Base-by-base conservation (phyloP, 2,329 filamentous ascomycete species). In the Fusarium irregulare region DNA sequence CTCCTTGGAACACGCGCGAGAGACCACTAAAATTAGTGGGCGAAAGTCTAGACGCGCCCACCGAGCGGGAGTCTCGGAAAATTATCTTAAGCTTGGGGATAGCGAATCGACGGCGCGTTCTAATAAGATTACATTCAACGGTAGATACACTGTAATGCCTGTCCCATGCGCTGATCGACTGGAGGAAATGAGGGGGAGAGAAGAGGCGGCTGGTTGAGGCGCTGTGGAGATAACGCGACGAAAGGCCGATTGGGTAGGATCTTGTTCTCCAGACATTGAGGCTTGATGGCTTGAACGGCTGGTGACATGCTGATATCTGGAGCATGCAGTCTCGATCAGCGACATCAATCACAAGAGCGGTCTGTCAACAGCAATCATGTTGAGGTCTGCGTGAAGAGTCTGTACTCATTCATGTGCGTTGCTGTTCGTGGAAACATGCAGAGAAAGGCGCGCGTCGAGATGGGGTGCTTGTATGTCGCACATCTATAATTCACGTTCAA, bases 341-440 rank as follows among this genome's bases (percentile, higher is more conserved):
- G 6, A 37, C 18, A 12, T 37, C 18, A n/a, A 37, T 37, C 18
- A 16, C 25, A 21, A 2, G n/a, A 30, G n/a, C 13, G 6, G 4
- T 21, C n/a, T n/a, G 0, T 16, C 8, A 11, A 7, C 2, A 13
- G 0, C 2, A 12, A 32, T 9, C 1, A 21, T 0, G 16, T 11
- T 6, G 6, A 37, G 5, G 18, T 37, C 3, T n/a, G 3, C 16
- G 34, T 37, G 16, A 37, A 37, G 34, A 37, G 6, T 5, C 2
- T 5, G 16, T 11, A 44, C 13, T 20, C 7, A 7, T 21, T 13
- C 27, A 12, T 12, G 11, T 16, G 20, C 3, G 2, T 12, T 28
- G 25, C 7, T n/a, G 25, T 13, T 28, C 25, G 2, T 7, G 13
- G 7, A 13, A 13, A 20, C 3, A 41, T 3, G 34, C 5, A n/a